A percentile compares a stretch with the other conserved stretches of the same genome.
Conservation (phyloP, 805 yeast species). For the Teunomyces kruisii region DNA sequence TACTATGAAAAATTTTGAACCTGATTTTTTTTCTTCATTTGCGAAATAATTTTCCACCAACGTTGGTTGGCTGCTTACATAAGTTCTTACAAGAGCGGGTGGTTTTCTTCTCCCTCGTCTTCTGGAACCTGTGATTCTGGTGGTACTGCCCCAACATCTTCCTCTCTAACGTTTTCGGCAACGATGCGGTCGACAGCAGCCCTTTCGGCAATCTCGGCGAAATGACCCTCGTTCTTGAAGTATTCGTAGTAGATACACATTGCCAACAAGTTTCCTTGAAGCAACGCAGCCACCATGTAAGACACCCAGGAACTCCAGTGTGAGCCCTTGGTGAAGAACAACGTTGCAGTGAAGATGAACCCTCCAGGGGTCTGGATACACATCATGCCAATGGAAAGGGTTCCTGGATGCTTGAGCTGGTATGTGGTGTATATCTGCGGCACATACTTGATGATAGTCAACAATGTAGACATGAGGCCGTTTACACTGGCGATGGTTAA, state of each 20-base stretch:
- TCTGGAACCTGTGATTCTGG: too few species aligned
- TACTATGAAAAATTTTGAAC: conserved; percentile 6
- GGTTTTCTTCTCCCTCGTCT: background rate
- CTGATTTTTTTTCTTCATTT: background rate
- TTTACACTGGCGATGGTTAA: conserved; percentile 51
- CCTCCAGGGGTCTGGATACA: conserved; percentile 90
- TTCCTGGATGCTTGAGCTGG: conserved; percentile 71
- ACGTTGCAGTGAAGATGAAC: conserved; percentile 70
- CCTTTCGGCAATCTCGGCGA: conserved; percentile 27
- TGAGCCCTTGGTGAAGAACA: conserved; percentile 70
- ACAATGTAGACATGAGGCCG: conserved; percentile 63
- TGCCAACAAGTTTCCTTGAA: conserved; percentile 60
- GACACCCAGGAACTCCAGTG: conserved; percentile 89
- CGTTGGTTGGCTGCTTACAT: background rate
- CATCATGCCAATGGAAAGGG: conserved; percentile 79
- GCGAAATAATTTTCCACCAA: background rate
- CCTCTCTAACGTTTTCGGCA: conserved; percentile 19
- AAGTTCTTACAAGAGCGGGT: conserved; percentile 2
- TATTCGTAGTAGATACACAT: conserved; percentile 55
- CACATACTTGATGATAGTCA: conserved; percentile 70
- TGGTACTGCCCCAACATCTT: conserved; percentile 1
- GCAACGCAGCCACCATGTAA: conserved; percentile 64
- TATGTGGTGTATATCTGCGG: conserved; percentile 80
- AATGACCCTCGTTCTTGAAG: conserved; percentile 21
- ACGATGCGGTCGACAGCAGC: conserved; percentile 29